These are phyloP conservation scores for Penicillium canariense DNA, from an alignment of 495 filamentous ascomycete genomes.

Conservation along the genomic window DNA sequence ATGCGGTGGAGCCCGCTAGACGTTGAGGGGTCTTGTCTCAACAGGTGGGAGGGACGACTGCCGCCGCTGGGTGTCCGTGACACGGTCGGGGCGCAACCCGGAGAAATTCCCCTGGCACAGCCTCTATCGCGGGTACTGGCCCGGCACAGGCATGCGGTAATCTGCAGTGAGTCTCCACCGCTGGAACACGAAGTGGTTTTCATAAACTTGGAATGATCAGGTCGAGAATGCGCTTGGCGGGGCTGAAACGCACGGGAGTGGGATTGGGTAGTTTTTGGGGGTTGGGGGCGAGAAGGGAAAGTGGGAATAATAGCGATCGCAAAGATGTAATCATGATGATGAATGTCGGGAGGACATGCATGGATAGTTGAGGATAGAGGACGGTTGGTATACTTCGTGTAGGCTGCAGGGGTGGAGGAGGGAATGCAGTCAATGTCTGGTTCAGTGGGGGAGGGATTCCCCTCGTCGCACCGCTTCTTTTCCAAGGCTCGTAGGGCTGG, in stretches of 20 bases:
- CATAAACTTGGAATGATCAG: not conserved
- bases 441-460: not conserved
- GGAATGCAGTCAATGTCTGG: not conserved
- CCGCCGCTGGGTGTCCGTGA: not conserved
- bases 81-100: constrained; percentile 1
- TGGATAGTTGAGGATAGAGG: not conserved
- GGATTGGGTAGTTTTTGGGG: not conserved
- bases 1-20: not conserved
- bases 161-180: not conserved
- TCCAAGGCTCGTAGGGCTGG: constrained; percentile 18
- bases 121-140: not conserved
- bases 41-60: not conserved
- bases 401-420: not conserved
- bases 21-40: not conserved
- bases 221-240: constrained; percentile 5
- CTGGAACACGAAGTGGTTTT: not conserved
- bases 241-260: constrained; percentile 9
- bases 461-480: constrained; percentile 17
- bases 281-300: not conserved
- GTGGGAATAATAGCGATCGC: not conserved
- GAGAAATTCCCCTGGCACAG: not conserved
- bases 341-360: not conserved
- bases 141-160: not conserved
- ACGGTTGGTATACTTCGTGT: not conserved
- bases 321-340: not conserved